Conservation (phyloP, 768 basidiomycete species). For the Leccinum longicurvipes region DNA sequence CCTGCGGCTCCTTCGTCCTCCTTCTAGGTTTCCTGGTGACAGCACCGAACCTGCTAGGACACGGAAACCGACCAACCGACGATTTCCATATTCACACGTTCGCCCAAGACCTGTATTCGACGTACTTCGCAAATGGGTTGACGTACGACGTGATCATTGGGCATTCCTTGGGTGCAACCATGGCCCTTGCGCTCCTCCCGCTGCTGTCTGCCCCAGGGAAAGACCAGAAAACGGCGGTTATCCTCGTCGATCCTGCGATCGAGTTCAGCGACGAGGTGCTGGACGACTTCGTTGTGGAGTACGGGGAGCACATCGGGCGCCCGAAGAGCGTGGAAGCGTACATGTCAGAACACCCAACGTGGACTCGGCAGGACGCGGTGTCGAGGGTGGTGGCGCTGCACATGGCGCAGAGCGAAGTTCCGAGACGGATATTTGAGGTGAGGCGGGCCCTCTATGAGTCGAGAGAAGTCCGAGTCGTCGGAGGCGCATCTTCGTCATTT, state of each 20-base stretch:
- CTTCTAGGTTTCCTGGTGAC: constrained; percentile 12
- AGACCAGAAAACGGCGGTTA: background rate
- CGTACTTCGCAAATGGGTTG: constrained; percentile 12
- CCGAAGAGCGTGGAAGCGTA: constrained; percentile 5
- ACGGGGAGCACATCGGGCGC: background rate
- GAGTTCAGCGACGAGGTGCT: background rate
- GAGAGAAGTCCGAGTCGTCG: background rate
- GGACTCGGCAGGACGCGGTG: constrained; percentile 14
- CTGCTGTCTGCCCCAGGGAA: constrained; percentile 1
- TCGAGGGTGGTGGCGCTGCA: constrained; percentile 10
- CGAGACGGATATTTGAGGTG: constrained; percentile 7
- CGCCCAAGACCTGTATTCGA: constrained; percentile 11
- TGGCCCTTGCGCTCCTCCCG: constrained; percentile 9
- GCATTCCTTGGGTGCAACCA: constrained; percentile 13
- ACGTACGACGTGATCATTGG: constrained; percentile 17
- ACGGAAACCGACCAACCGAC: constrained; percentile 8
- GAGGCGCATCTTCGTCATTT: no score
- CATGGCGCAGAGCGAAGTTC: constrained; percentile 5
- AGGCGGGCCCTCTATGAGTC: background rate
- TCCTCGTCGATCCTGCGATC: constrained; percentile 17
- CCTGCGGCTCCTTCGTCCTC: background rate
- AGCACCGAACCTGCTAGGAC: constrained; percentile 18
- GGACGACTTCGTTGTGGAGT: background rate
- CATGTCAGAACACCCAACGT: constrained; percentile 10
- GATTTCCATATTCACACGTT: constrained; percentile 12